phyloP scores from a whole-genome alignment of 2,329 filamentous ascomycete genomes.

The Verticillium tricorpus region DNA sequence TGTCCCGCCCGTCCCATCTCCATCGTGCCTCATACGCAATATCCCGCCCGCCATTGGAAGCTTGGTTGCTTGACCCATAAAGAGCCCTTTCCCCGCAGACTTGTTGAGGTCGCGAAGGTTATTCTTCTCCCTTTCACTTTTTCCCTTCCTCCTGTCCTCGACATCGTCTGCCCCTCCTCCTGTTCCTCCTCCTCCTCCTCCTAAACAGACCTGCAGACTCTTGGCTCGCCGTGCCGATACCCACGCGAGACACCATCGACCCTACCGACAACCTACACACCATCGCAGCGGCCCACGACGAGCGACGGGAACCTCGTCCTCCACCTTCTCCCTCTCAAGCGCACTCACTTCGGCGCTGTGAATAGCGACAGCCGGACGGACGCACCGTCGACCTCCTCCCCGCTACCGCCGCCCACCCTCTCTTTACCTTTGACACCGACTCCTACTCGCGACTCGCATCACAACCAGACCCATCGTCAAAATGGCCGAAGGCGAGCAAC shows the following conservation, averaged over 20 bases:
- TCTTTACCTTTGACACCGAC: conserved; percentile 9
- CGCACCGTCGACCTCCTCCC: conserved; percentile 11
- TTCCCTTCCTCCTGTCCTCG: background rate
- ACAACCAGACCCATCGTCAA: conserved; percentile 1
- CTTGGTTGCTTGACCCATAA: background rate
- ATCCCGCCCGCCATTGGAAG: background rate
- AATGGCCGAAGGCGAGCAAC: conserved; percentile 41
- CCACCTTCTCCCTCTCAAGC: background rate
- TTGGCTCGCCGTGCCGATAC: background rate
- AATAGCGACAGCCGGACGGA: conserved; percentile 18
- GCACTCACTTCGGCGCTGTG: background rate
- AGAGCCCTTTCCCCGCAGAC: conserved; percentile 2
- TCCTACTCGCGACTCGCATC: background rate
- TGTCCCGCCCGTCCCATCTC: background rate
- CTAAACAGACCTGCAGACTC: background rate
- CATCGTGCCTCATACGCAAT: conserved; percentile 1
- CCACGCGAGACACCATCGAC: background rate
- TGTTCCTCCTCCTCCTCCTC: background rate
- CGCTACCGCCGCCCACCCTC: conserved; percentile 5
- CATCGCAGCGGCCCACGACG: background rate
- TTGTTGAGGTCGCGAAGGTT: background rate
- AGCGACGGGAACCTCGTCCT: background rate
- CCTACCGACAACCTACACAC: background rate
- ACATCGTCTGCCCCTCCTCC: background rate
- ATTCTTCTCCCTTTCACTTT: background rate